Conservation (phyloP, 1,284 basidiomycete species). For the Sporisorium graminicola region DNA sequence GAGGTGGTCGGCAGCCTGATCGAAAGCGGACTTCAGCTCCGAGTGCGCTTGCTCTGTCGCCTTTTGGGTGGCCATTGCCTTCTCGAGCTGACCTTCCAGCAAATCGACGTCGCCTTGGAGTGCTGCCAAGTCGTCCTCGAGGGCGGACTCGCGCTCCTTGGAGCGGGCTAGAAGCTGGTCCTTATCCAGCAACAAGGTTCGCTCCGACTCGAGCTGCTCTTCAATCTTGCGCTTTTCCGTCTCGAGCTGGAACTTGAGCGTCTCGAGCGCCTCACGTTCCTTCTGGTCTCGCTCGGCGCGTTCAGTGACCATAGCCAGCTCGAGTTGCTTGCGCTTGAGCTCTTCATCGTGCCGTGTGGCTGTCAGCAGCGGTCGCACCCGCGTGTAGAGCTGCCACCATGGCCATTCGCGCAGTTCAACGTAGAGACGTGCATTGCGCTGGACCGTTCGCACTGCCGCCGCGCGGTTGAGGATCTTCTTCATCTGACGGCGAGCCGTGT, state of each 20-base stretch:
- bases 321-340: constrained; percentile 86
- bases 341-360: constrained; percentile 95
- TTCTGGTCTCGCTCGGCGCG: constrained; percentile 65
- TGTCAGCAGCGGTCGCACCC: constrained; percentile 88
- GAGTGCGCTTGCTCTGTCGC: constrained; percentile 75
- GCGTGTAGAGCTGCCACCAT: constrained; percentile 99
- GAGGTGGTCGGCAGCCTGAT: constrained; percentile 85
- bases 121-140: constrained; percentile 85
- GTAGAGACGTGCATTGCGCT: constrained; percentile 92
- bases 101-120: constrained; percentile 86
- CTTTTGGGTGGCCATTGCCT: constrained; percentile 74
- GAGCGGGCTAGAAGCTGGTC: constrained; percentile 85
- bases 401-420: constrained; percentile 88
- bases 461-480: constrained; percentile 95
- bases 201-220: constrained; percentile 84
- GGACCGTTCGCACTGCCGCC: constrained; percentile 89
- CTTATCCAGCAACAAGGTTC: constrained; percentile 84
- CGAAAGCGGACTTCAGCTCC: constrained; percentile 79
- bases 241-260: constrained; percentile 61
- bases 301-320: constrained; percentile 76
- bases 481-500: constrained; percentile 87
- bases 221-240: constrained; percentile 74
- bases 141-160: constrained; percentile 84
- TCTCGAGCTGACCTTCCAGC: constrained; percentile 86
- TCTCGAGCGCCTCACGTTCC: constrained; percentile 61